phyloP scores from a whole-genome alignment of 2,329 filamentous ascomycete genomes.

The Diaporthe citri region DNA sequence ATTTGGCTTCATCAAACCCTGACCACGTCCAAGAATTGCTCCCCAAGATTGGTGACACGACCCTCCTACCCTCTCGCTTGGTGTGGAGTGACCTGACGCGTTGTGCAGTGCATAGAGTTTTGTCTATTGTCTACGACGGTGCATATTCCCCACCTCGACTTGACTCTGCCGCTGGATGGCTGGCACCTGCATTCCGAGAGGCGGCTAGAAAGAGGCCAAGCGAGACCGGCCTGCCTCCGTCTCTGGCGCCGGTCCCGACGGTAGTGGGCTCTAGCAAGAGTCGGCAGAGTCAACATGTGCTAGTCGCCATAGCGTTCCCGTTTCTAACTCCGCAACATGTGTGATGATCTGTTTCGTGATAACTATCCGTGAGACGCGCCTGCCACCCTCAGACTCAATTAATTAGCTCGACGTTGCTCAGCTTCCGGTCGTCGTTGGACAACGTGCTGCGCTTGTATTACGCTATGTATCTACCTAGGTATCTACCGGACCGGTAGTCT shows the following conservation, averaged over 20 bases:
- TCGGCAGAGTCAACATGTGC: not conserved
- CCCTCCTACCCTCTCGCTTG: slow-evolving; percentile 10
- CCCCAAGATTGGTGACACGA: slow-evolving; percentile 18
- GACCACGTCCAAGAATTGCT: slow-evolving; percentile 29
- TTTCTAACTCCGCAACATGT: not conserved
- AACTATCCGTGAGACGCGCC: slow-evolving; percentile 12
- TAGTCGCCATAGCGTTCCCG: not conserved
- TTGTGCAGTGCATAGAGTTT: slow-evolving; percentile 30
- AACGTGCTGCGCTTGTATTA: not conserved
- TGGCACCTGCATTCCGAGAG: slow-evolving; percentile 14
- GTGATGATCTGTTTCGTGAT: slow-evolving; percentile 9
- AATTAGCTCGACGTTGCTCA: slow-evolving; percentile 11
- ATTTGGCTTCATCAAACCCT: slow-evolving; percentile 37
- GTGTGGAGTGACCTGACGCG: not conserved
- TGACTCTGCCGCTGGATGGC: not conserved
- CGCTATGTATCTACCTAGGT: not conserved
- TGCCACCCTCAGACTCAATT: not conserved
- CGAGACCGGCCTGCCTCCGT: slow-evolving; percentile 4
- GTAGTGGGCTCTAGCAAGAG: not conserved
- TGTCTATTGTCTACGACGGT: slow-evolving; percentile 10
- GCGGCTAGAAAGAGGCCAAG: not conserved
- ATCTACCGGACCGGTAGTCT: not conserved
- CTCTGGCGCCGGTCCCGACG: slow-evolving; percentile 20
- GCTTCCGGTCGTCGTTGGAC: not conserved
- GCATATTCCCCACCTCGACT: slow-evolving; percentile 5